Conservation (phyloP, 1,284 basidiomycete species). For the Moniliophthora roreri region DNA sequence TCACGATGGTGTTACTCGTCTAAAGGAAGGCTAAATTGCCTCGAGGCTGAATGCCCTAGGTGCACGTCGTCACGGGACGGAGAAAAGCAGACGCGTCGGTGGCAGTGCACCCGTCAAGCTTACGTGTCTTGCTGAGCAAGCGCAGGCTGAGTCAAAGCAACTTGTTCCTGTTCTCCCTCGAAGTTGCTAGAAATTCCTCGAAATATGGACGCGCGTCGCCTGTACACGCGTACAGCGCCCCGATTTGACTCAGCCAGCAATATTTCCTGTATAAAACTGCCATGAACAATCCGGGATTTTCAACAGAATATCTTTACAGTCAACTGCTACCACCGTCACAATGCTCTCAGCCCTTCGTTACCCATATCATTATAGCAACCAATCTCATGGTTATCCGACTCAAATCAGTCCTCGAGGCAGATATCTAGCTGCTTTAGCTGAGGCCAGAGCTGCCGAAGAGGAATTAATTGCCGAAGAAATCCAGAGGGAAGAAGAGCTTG, state of each 20-base stretch:
- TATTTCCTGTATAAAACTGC: constrained; percentile 8
- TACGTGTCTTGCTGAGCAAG: no score
- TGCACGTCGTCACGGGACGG: no score
- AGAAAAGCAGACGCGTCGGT: no score
- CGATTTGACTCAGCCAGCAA: constrained; percentile 4
- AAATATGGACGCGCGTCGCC: constrained; percentile 9
- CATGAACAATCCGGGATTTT: neutral
- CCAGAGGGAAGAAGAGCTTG: constrained; percentile 20
- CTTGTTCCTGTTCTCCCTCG: neutral
- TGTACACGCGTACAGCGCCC: constrained; percentile 7
- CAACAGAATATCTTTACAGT: neutral
- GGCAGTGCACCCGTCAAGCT: no score
- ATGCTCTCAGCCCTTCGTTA: constrained; percentile 3
- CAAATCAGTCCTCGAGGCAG: constrained; percentile 6
- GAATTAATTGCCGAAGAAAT: constrained; percentile 24
- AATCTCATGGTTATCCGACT: neutral
- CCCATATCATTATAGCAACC: neutral
- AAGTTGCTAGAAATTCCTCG: constrained; percentile 1
- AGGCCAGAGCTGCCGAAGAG: constrained; percentile 3
- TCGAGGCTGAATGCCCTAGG: no score
- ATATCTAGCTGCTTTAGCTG: constrained; percentile 3
- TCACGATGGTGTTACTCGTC: no score
- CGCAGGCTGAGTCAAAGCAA: neutral
- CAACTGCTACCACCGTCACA: constrained; percentile 3
- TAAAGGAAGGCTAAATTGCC: no score